Conservation (phyloP, 2,329 filamentous ascomycete genomes). For the Calcarisporium arbuscula region DNA sequence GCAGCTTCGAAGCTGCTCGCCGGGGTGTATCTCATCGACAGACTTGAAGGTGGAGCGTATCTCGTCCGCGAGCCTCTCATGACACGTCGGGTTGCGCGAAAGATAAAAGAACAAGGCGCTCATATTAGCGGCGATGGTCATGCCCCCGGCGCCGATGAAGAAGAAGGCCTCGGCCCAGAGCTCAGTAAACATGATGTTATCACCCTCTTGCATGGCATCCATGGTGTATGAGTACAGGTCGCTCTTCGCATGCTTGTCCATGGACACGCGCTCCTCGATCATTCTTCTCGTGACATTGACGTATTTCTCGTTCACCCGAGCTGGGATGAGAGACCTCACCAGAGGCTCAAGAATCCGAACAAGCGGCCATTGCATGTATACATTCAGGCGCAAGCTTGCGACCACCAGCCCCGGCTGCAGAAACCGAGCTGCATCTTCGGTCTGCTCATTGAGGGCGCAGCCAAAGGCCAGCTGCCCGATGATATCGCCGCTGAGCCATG, state of each 20-base stretch:
- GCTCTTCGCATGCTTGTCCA: background rate
- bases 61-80: slow-evolving; percentile 3
- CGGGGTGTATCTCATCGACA: slow-evolving; percentile 4
- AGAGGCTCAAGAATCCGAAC: background rate
- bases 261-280: background rate
- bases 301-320: background rate
- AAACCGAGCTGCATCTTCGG: no score
- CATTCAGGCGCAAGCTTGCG: background rate
- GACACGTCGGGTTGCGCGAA: slow-evolving; percentile 1
- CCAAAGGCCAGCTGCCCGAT: no score
- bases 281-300: background rate
- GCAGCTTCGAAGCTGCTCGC: slow-evolving; percentile 1
- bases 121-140: slow-evolving; percentile 1
- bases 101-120: slow-evolving; percentile 5
- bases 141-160: background rate
- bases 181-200: background rate
- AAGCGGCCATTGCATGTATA: slow-evolving; percentile 1
- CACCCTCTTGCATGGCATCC: background rate
- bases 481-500: no score
- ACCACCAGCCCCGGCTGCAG: no score
- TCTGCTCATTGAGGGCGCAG: no score
- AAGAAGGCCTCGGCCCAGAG: slow-evolving; percentile 1
- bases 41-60: slow-evolving; percentile 2
- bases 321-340: background rate
- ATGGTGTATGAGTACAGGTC: background rate